phyloP scores from a whole-genome alignment of 805 yeast genomes.

The Dipodascus geniculatus region DNA sequence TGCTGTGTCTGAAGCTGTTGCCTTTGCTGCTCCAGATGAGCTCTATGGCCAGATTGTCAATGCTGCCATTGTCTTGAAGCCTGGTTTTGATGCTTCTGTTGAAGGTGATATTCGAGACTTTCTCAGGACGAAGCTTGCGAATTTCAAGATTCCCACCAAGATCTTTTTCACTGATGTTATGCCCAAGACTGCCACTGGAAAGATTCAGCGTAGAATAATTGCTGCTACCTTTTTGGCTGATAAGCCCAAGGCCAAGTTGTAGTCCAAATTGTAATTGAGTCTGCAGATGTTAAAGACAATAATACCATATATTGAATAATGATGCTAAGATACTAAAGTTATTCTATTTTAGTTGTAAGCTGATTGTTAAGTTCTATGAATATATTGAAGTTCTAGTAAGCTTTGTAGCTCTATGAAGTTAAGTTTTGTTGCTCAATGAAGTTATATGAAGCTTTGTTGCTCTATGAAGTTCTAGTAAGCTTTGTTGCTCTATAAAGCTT shows the following conservation, averaged over 20 bases:
- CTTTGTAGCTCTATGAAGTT: too few species aligned
- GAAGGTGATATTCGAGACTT: slow-evolving; percentile 36
- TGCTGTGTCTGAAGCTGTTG: slow-evolving; percentile 56
- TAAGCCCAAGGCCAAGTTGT: slow-evolving; percentile 24
- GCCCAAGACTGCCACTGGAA: slow-evolving; percentile 73
- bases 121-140: slow-evolving; percentile 36
- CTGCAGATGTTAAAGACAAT: too few species aligned
- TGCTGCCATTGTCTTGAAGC: slow-evolving; percentile 52
- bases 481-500: too few species aligned
- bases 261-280: background rate
- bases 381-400: too few species aligned
- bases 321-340: too few species aligned
- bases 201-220: slow-evolving; percentile 56
- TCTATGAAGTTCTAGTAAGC: too few species aligned
- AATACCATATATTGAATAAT: background rate
- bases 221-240: slow-evolving; percentile 32
- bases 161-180: slow-evolving; percentile 46
- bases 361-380: too few species aligned
- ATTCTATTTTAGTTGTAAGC: too few species aligned
- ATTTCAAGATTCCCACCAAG: slow-evolving; percentile 49
- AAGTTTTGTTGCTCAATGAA: too few species aligned
- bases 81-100: slow-evolving; percentile 25
- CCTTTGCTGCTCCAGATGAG: slow-evolving; percentile 55
- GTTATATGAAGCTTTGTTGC: too few species aligned
- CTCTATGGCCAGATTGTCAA: slow-evolving; percentile 63